Evolutionary conservation across 2,329 filamentous ascomycete genomes (phyloP).

Genomic region (Fusarium sp.): DNA sequence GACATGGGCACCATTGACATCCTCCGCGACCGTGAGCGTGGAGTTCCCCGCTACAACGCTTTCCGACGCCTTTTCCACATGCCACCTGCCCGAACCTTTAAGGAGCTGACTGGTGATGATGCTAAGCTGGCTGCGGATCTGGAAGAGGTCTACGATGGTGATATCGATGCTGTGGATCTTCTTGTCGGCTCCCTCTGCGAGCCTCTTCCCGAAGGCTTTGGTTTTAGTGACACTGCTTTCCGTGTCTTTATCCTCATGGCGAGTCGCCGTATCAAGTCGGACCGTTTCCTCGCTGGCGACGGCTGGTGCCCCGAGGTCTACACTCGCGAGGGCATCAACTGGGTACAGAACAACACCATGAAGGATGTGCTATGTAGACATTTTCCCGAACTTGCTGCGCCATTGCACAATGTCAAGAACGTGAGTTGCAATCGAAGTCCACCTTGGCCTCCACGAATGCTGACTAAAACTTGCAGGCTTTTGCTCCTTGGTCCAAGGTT

Average conservation of each 20-base stretch:
- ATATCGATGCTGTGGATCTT: constrained; percentile 24
- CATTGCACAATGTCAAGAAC: constrained; percentile 21
- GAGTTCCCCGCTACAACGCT: constrained; percentile 31
- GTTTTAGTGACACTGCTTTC: constrained; percentile 32
- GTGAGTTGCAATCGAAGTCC: background rate
- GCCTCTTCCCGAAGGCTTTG: constrained; percentile 22
- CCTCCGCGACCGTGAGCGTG: constrained; percentile 31
- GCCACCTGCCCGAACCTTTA: constrained; percentile 15
- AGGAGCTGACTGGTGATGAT: constrained; percentile 26
- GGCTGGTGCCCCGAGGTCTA: constrained; percentile 36
- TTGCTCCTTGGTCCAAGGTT: constrained; percentile 33
- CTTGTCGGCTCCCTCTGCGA: constrained; percentile 24
- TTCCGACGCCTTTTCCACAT: constrained; percentile 34
- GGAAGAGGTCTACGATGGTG: constrained; percentile 11
- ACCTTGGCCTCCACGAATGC: fast-evolving
- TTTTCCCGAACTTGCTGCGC: constrained; percentile 30
- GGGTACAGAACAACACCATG: constrained; percentile 35
- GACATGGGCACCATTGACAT: constrained; percentile 33
- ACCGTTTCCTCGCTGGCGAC: constrained; percentile 28
- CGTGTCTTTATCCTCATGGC: constrained; percentile 35
- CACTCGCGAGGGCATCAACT: constrained; percentile 26
- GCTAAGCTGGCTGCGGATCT: constrained; percentile 20
- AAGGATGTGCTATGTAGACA: constrained; percentile 33
- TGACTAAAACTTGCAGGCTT: constrained; percentile 11
- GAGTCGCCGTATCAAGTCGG: constrained; percentile 29